phyloP scores from a whole-genome alignment of 2,329 filamentous ascomycete species.

The Lachnellula arida region DNA sequence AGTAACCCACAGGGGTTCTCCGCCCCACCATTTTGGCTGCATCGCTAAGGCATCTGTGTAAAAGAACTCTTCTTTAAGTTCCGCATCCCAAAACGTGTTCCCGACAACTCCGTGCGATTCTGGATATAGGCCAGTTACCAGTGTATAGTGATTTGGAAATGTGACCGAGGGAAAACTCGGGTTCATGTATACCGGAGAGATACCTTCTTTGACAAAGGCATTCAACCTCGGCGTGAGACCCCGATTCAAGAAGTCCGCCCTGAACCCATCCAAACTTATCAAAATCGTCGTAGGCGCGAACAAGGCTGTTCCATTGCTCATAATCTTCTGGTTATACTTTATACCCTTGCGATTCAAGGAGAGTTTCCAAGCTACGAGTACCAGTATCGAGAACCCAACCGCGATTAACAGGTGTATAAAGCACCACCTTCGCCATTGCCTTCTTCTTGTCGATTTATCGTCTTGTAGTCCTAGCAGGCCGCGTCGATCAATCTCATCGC shows the following conservation, averaged over 20 bases:
- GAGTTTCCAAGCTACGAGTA: conserved; percentile 55
- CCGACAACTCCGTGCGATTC: conserved; percentile 91
- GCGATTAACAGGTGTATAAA: conserved; percentile 49
- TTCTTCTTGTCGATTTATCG: conserved; percentile 44
- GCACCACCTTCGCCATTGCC: conserved; percentile 50
- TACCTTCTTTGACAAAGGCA: conserved; percentile 69
- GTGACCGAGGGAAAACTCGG: conserved; percentile 96
- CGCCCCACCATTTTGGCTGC: conserved; percentile 89
- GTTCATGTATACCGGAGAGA: conserved; percentile 88
- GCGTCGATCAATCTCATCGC: conserved; percentile 53
- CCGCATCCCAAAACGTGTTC: conserved; percentile 91
- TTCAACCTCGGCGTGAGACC: conserved; percentile 79
- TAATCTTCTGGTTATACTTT: conserved; percentile 33
- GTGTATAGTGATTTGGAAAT: conserved; percentile 92
- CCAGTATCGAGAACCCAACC: conserved; percentile 51
- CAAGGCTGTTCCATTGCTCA: conserved; percentile 79
- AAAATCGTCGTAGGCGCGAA: conserved; percentile 91
- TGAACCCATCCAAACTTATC: conserved; percentile 89
- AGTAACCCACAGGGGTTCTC: conserved; percentile 90
- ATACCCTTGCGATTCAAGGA: conserved; percentile 42
- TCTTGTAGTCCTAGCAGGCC: conserved; percentile 43
- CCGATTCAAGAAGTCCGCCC: conserved; percentile 84
- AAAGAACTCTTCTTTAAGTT: conserved; percentile 72
- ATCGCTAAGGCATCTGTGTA: conserved; percentile 76
- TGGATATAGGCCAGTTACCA: conserved; percentile 87